phyloP scores from a whole-genome alignment of 805 yeast genomes.

The Kluyveromyces nonfermentans region DNA sequence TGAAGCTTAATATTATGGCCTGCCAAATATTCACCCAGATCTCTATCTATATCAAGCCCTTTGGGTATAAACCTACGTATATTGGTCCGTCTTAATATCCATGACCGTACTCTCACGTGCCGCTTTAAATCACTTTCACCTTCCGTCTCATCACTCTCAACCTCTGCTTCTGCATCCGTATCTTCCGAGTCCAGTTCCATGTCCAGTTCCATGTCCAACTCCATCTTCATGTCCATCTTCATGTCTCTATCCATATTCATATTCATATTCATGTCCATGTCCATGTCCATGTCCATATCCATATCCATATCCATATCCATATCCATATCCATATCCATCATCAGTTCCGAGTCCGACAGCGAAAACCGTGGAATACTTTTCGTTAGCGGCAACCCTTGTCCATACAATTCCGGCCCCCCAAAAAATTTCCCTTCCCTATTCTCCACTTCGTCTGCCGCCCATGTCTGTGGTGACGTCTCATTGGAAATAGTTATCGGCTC shows the following conservation, averaged over 20 bases:
- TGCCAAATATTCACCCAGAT: conserved; percentile 13
- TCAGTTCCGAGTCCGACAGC: background rate
- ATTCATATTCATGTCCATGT: background rate
- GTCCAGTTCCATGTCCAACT: too few species aligned
- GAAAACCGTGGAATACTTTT: conserved; percentile 2
- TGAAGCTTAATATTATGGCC: conserved; percentile 20
- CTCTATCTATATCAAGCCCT: conserved; percentile 8
- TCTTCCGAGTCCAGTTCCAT: too few species aligned
- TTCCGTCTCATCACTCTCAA: background rate
- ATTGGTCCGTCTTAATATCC: conserved; percentile 1
- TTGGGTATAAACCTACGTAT: conserved; percentile 3
- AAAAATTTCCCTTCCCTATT: conserved; percentile 14
- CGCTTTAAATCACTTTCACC: conserved; percentile 2
- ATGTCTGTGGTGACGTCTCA: conserved; percentile 35
- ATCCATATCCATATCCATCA: background rate
- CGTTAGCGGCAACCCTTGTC: conserved; percentile 5
- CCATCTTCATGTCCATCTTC: background rate
- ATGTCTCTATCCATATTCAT: conserved; percentile 3
- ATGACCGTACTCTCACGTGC: conserved; percentile 1
- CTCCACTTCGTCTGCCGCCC: conserved; percentile 11
- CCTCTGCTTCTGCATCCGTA: conserved; percentile 3
- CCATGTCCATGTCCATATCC: conserved; percentile 5
- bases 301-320: background rate
- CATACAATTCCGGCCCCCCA: conserved; percentile 7
- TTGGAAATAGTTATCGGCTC: conserved; percentile 57